A percentile compares a stretch with the other conserved stretches of the same genome.
phyloP scores from a whole-genome alignment of 805 yeast species.

The Saturnispora galanensis region DNA sequence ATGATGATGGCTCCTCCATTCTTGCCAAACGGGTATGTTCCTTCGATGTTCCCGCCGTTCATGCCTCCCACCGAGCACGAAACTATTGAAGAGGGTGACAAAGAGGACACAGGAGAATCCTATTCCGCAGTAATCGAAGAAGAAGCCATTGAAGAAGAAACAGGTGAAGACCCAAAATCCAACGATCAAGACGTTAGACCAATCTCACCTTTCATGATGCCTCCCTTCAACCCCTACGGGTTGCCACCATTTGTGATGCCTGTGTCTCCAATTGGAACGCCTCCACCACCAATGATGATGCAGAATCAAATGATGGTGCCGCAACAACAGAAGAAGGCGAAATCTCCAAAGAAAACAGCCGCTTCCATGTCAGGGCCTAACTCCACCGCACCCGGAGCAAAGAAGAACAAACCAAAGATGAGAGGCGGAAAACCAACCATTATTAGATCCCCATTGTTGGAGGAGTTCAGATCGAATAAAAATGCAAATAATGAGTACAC shows the following conservation, averaged over 20 bases:
- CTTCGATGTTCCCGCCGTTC: conserved; percentile 28
- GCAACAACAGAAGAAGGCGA: conserved; percentile 11
- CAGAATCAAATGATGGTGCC: conserved; percentile 5
- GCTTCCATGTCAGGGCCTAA: too few species aligned
- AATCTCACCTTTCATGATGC: conserved; percentile 36
- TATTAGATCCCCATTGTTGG: conserved; percentile 69
- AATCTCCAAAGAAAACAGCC: conserved; percentile 14
- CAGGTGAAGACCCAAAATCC: not conserved
- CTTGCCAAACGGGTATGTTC: conserved; percentile 26
- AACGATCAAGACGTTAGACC: conserved; percentile 14
- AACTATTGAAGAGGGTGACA: conserved; percentile 2
- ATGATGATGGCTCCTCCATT: conserved; percentile 26
- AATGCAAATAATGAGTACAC: conserved; percentile 43
- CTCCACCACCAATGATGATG: conserved; percentile 7
- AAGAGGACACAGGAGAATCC: not conserved
- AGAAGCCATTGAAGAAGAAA: not conserved
- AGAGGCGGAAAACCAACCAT: conserved; percentile 32
- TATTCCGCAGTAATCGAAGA: not conserved
- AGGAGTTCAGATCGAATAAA: conserved; percentile 67
- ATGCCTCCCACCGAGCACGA: conserved; percentile 13
- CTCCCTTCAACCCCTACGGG: conserved; percentile 41
- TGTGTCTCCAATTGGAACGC: conserved; percentile 19
- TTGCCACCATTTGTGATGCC: conserved; percentile 10
- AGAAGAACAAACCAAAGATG: conserved; percentile 9
- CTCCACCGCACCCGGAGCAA: too few species aligned